phyloP scores from a whole-genome alignment of 2,329 filamentous ascomycete species.

The Ophiostoma piceae region DNA sequence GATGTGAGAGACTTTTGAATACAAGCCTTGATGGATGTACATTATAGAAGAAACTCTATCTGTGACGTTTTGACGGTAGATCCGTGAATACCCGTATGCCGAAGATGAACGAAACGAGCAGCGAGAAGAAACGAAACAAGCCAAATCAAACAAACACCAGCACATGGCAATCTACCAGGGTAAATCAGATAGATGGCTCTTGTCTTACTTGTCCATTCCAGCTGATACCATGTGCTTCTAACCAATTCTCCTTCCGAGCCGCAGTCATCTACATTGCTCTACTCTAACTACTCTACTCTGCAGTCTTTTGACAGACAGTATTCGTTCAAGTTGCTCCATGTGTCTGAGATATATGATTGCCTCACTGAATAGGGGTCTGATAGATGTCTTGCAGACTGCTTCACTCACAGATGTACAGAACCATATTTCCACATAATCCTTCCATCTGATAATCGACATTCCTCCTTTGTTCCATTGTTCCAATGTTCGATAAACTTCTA shows the following conservation, averaged over 20 bases:
- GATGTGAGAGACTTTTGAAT: no score
- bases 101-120: background rate
- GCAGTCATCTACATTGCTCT: background rate
- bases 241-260: background rate
- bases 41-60: no score
- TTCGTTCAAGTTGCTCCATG: background rate
- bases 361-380: background rate
- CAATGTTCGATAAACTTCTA: background rate
- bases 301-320: background rate
- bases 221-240: no score
- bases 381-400: background rate
- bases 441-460: constrained; percentile 1
- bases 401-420: background rate
- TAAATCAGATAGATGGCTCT: background rate
- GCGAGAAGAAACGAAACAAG: background rate
- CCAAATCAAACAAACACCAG: background rate
- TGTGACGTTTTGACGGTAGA: background rate
- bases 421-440: no score
- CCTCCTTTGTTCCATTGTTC: background rate
- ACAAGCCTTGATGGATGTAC: no score
- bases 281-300: no score
- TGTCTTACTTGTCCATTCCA: background rate
- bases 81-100: background rate
- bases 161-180: background rate
- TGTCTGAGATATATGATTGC: background rate